Percentiles rank a stretch among this genome's conserved stretches.
Evolutionary conservation across 306 rosid genomes (phyloP).

Genomic region (Ormosia semicastrata): DNA sequence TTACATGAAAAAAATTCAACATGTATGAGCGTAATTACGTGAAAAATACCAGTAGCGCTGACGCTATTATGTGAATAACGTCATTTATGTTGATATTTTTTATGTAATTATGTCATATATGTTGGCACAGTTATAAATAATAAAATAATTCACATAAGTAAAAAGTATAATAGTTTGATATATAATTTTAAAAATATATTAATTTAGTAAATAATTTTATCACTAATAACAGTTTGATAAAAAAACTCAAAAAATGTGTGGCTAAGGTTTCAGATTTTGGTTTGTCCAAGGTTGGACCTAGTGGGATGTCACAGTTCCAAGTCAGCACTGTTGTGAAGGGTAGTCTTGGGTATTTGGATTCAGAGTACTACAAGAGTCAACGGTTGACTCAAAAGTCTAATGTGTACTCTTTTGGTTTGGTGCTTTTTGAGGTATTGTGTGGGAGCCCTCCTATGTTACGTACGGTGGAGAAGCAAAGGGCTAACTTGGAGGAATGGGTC

Average conservation of each 20-base stretch:
- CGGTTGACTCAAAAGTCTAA: conserved; percentile 39
- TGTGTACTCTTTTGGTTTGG: conserved; percentile 50
- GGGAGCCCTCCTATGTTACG: conserved; percentile 16
- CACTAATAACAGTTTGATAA: no score
- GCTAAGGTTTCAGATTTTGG: conserved; percentile 43
- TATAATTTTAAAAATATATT: no score
- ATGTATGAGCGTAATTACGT: no score
- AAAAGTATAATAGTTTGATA: no score
- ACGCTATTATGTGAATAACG: no score
- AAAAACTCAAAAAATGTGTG: neutral
- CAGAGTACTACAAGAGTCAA: neutral
- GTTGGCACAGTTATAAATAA: no score
- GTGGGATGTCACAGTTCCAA: neutral
- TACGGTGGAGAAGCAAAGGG: neutral
- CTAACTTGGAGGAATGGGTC: conserved; percentile 31
- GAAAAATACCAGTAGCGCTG: no score
- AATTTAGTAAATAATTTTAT: no score
- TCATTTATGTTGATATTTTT: no score
- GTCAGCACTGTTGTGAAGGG: conserved; percentile 12
- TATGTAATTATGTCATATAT: no score
- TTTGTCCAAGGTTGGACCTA: conserved; percentile 31
- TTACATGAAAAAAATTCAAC: no score
- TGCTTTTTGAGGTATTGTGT: conserved; percentile 42
- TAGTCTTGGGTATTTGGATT: neutral
- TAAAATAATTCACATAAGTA: no score